Conservation (phyloP, 495 filamentous ascomycete species). For the Lophiostoma macrostomum region DNA sequence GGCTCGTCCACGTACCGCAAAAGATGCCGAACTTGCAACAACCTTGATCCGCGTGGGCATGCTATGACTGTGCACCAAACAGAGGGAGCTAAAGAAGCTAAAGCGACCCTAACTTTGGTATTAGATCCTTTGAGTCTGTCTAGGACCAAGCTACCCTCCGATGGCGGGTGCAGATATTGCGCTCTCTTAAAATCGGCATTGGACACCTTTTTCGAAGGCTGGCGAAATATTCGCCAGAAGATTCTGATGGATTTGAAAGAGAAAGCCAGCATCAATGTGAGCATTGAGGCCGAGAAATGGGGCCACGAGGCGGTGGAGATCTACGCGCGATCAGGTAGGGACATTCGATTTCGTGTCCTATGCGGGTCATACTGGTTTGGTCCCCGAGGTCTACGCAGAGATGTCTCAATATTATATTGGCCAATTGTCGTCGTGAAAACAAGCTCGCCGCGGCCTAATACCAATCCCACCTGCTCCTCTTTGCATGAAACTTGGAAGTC, state of each 20-base stretch:
- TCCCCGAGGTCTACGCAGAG: no score
- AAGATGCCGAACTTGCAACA: conserved; percentile 17
- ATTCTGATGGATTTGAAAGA: conserved; percentile 20
- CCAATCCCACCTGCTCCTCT: not conserved
- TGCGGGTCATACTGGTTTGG: not conserved
- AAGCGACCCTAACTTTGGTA: conserved; percentile 16
- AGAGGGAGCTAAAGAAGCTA: conserved; percentile 6
- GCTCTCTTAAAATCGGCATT: conserved; percentile 21
- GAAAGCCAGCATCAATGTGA: conserved; percentile 17
- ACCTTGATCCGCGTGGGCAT: conserved; percentile 24
- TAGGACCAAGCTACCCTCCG: conserved; percentile 1
- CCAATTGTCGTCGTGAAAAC: no score
- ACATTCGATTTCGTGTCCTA: not conserved
- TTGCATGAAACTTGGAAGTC: not conserved
- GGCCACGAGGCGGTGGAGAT: conserved; percentile 16
- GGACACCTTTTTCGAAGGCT: conserved; percentile 26
- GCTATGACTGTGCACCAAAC: conserved; percentile 10
- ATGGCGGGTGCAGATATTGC: conserved; percentile 24
- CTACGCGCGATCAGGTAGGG: conserved; percentile 18
- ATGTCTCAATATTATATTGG: no score
- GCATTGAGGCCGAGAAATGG: conserved; percentile 15
- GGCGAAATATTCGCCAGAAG: conserved; percentile 9
- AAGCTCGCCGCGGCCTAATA: no score
- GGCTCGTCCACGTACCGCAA: conserved; percentile 3
- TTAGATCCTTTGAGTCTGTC: conserved; percentile 16